phyloP scores from a whole-genome alignment of 352 stramenopile species.

The Pythium phragmiticola region DNA sequence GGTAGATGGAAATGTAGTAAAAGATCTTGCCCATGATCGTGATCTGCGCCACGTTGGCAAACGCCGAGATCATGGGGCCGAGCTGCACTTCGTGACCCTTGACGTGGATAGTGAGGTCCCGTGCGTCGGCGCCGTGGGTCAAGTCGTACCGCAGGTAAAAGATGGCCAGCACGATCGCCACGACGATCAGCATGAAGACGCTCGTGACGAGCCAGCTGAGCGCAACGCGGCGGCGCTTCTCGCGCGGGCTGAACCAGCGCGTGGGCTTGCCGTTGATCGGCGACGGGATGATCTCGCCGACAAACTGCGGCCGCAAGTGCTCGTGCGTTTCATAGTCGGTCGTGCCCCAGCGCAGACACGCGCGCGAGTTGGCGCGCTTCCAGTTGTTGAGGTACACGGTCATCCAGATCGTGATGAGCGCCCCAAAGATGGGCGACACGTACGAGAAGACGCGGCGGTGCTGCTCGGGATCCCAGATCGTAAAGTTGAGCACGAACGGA shows the following conservation, averaged over 20 bases:
- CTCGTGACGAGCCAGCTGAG: conserved; percentile 80
- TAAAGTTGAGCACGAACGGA: conserved; percentile 79
- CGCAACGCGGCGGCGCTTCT: conserved; percentile 70
- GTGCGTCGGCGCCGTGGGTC: conserved; percentile 55
- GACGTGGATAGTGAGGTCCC: conserved; percentile 58
- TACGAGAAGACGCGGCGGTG: conserved; percentile 72
- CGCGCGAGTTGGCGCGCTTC: conserved; percentile 79
- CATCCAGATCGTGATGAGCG: conserved; percentile 91
- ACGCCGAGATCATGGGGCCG: conserved; percentile 65
- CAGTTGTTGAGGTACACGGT: conserved; percentile 90
- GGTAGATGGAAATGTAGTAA: conserved; percentile 77
- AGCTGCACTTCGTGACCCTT: conserved; percentile 61
- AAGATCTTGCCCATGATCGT: conserved; percentile 93
- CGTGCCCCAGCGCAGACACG: conserved; percentile 86
- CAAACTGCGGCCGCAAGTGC: conserved; percentile 71
- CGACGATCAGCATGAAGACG: conserved; percentile 75
- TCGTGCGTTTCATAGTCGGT: conserved; percentile 66
- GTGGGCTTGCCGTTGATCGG: conserved; percentile 71
- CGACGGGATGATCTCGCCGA: conserved; percentile 70
- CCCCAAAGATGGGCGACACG: conserved; percentile 70
- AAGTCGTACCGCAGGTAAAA: conserved; percentile 80
- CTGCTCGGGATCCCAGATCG: conserved; percentile 34
- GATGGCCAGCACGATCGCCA: conserved; percentile 69
- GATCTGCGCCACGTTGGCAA: conserved; percentile 79
- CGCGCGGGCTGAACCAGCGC: conserved; percentile 60